These are phyloP conservation scores for Domatiomyces globalis DNA, from an alignment of 2,329 filamentous ascomycete species.

Conservation along the genomic window DNA sequence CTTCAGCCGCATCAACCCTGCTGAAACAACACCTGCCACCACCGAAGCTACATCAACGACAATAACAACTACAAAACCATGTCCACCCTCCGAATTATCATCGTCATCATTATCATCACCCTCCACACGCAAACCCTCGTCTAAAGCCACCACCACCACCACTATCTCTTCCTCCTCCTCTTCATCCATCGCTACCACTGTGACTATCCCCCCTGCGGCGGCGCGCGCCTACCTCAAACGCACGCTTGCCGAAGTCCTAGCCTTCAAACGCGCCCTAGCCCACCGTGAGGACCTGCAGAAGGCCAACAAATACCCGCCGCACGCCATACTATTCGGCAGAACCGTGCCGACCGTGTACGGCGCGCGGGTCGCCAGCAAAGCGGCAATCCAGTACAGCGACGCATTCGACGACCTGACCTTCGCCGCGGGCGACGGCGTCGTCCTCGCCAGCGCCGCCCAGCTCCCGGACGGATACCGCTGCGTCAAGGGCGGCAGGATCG, in stretches of 20 bases:
- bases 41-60: too few species aligned
- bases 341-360: slow-evolving; percentile 73
- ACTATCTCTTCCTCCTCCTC: neutral
- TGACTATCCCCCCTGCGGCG: slow-evolving; percentile 40
- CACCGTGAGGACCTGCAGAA: slow-evolving; percentile 45
- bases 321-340: slow-evolving; percentile 75
- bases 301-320: slow-evolving; percentile 65
- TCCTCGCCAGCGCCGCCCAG: slow-evolving; percentile 74
- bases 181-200: slow-evolving; percentile 20
- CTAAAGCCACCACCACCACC: slow-evolving; percentile 6
- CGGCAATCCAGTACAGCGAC: slow-evolving; percentile 61
- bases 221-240: slow-evolving; percentile 57
- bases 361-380: slow-evolving; percentile 56
- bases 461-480: slow-evolving; percentile 64
- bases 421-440: slow-evolving; percentile 76
- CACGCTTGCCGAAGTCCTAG: slow-evolving; percentile 54
- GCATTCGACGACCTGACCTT: slow-evolving; percentile 80
- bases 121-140: slow-evolving; percentile 16
- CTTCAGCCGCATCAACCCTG: too few species aligned
- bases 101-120: slow-evolving; percentile 15
- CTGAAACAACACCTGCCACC: too few species aligned
- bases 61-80: too few species aligned
- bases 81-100: too few species aligned
- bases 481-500: slow-evolving; percentile 59
- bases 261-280: slow-evolving; percentile 62